Conservation (phyloP, 1,284 basidiomycete species). For the Ustanciosporium gigantosporum region DNA sequence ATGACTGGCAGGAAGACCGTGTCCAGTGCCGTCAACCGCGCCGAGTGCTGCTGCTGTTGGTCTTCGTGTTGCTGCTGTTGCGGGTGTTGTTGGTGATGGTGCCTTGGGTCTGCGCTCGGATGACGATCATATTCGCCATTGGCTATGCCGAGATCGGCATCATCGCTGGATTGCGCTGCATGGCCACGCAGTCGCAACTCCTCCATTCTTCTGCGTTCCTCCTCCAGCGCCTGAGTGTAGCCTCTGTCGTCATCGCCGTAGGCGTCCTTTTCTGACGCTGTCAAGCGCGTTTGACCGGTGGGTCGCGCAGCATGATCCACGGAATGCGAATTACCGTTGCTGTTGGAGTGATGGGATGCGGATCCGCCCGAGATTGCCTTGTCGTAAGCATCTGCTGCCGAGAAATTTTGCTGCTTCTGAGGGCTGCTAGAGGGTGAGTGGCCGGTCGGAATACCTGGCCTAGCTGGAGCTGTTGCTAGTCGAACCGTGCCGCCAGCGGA, state of each 20-base stretch:
- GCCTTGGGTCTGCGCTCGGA: constrained; percentile 3
- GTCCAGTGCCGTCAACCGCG: constrained; percentile 42
- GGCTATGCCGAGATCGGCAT: constrained; percentile 2
- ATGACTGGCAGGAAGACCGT: constrained; percentile 53
- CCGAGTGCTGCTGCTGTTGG: constrained; percentile 17
- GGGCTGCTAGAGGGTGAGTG: constrained; percentile 1
- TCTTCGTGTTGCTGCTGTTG: constrained; percentile 9
- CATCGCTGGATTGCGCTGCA: neutral
- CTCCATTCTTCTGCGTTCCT: constrained; percentile 40
- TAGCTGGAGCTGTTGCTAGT: constrained; percentile 15
- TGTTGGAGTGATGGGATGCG: neutral
- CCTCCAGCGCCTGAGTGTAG: constrained; percentile 20
- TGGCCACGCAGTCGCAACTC: constrained; percentile 20
- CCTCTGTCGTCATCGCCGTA: constrained; percentile 15
- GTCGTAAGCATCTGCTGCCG: constrained; percentile 37
- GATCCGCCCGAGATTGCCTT: constrained; percentile 26
- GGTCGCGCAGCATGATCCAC: neutral
- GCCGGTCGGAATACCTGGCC: constrained; percentile 29
- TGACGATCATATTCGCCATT: neutral
- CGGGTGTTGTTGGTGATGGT: constrained; percentile 2
- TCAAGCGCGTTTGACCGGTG: neutral
- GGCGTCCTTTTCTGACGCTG: constrained; percentile 5
- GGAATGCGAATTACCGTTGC: neutral
- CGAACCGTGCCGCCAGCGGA: constrained; percentile 47
- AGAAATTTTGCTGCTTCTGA: constrained; percentile 11